These are phyloP conservation scores for Monosporozyma unispora DNA, from an alignment of 805 yeast species.

Conservation along the genomic window DNA sequence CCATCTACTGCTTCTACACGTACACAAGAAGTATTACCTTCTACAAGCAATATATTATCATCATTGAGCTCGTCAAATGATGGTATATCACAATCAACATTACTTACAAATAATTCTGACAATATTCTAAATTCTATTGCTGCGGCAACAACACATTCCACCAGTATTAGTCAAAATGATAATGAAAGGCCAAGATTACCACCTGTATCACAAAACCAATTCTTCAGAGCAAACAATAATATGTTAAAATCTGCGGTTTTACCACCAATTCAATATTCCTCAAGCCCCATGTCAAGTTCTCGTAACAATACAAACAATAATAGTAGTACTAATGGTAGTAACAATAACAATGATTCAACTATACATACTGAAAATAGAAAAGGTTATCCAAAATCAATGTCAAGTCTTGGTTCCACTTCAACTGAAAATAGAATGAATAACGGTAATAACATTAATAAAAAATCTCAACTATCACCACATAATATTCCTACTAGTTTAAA, in stretches of 20 bases:
- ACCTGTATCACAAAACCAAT: conserved; percentile 4
- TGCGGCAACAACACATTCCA: neutral
- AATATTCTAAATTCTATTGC: neutral
- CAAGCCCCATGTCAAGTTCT: neutral
- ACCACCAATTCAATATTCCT: conserved; percentile 1
- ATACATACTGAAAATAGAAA: neutral
- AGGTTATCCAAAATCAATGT: neutral
- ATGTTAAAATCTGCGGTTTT: neutral
- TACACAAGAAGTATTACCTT: neutral
- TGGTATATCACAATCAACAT: neutral
- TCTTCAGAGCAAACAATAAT: neutral
- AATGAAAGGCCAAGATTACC: conserved; percentile 3
- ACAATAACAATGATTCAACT: neutral
- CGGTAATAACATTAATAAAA: neutral
- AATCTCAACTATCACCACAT: neutral
- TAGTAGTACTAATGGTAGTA: neutral
- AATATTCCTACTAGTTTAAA: neutral
- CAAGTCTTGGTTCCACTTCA: neutral
- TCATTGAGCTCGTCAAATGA: neutral
- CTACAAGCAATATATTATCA: neutral
- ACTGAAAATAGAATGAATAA: neutral
- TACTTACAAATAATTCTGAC: neutral
- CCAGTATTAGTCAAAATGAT: neutral
- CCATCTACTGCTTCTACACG: neutral
- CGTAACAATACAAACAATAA: neutral